Base-by-base conservation (phyloP, 2,329 filamentous ascomycete species). In the Orbilia javanica region DNA sequence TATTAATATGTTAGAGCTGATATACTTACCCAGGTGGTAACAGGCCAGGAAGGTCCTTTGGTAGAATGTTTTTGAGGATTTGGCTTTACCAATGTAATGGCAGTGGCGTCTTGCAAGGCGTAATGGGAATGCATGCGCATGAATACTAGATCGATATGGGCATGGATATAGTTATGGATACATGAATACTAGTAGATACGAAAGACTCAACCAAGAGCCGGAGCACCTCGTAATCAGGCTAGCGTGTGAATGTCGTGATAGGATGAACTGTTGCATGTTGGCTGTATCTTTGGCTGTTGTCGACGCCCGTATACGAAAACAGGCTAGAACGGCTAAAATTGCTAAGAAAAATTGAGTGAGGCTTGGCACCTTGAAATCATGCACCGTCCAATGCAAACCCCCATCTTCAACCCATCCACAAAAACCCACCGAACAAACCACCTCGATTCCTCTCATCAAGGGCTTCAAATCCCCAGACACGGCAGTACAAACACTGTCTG, bases 311-410 rank as follows among this genome's bases (percentile, higher is more conserved):
- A 6, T 15, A 36, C 29, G n/a, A 57, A 36, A 52, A 57, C 13
- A 57, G 52, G 29, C 52, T 57, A 36, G 52, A 57, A 57, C 52
- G 52, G 52, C 22, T 57, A 57, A 57, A 53, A 57, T 34, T 57
- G 34, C 55, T 60, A 60, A 60, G 55, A 60, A 60, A 60, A 60
- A 42, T 60, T 42, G 34, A 25, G 55, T 42, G 34, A 15, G 55
- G 34, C 55, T 60, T 60, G 55, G 55, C 53, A 48, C 36, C 46
- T 55, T 27, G 22, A 65, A 74, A 76, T 50, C 73, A 66, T 62
- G 66, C 69, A 70, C 44, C 66, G 22, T 36, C 39, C 65, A 52
- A n/a, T 46, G 13, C 29, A 22, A 52, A 25, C 31, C 46, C 31
- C 48, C 48, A 67, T 67, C 64, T 55, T 57, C 34, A 60, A 57